Conservation (phyloP, 2,329 filamentous ascomycete genomes). For the Teratosphaeria viscida region DNA sequence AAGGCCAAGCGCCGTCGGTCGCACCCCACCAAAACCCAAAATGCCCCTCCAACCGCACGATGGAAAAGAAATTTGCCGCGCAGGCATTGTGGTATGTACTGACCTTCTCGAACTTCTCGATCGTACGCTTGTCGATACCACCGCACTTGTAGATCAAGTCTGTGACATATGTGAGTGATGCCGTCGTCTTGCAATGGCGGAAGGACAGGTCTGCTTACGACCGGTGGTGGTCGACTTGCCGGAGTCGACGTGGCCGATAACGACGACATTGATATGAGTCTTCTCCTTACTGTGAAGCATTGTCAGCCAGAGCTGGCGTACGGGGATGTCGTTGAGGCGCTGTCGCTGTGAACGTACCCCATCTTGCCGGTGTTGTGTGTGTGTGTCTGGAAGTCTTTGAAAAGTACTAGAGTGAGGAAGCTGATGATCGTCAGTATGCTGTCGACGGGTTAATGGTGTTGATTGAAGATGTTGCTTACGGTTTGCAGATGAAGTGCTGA, state of each 20-base stretch:
- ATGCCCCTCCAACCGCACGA: constrained; percentile 1
- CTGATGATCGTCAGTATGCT: neutral
- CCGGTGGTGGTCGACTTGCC: constrained; percentile 96
- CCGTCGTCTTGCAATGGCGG: constrained; percentile 20
- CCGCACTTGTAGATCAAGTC: constrained; percentile 99
- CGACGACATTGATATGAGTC: constrained; percentile 89
- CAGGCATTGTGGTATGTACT: constrained; percentile 9
- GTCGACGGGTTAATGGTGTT: neutral
- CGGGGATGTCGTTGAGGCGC: neutral
- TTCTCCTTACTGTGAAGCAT: constrained; percentile 69
- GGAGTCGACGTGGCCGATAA: constrained; percentile 99
- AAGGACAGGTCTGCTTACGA: constrained; percentile 44
- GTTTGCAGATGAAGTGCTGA: neutral
- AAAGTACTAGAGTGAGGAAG: neutral
- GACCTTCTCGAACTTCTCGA: constrained; percentile 99
- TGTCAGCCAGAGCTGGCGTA: neutral
- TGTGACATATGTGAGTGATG: constrained; percentile 50
- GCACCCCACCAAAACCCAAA: constrained; percentile 7
- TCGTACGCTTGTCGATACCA: constrained; percentile 99
- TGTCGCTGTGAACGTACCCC: neutral
- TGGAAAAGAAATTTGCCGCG: constrained; percentile 4
- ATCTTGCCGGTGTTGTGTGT: neutral
- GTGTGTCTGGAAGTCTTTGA: neutral
- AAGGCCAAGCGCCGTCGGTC: neutral
- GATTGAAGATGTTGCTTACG: neutral